phyloP scores from a whole-genome alignment of 2,329 filamentous ascomycete species.

The Venturiaceae sp. region DNA sequence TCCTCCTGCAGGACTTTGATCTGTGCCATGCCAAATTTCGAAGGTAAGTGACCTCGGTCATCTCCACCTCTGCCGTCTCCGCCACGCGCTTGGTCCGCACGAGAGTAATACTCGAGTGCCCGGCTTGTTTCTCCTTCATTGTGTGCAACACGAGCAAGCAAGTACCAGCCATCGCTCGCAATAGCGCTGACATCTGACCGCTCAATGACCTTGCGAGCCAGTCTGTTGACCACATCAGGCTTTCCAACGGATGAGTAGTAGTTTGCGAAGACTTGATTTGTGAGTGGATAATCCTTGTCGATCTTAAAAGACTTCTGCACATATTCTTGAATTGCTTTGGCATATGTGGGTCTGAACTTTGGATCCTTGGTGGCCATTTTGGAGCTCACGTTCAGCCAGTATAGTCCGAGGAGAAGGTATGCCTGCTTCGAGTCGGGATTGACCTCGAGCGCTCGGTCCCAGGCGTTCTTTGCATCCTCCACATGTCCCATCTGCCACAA shows the following conservation, averaged over 20 bases:
- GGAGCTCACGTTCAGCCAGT: slow-evolving; percentile 79
- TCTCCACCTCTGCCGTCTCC: slow-evolving; percentile 73
- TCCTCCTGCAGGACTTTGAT: slow-evolving; percentile 77
- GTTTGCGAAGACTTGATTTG: slow-evolving; percentile 79
- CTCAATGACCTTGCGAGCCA: slow-evolving; percentile 89
- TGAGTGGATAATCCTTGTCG: slow-evolving; percentile 82
- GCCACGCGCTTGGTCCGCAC: slow-evolving; percentile 82
- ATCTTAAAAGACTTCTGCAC: slow-evolving; percentile 90
- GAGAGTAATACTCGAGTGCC: slow-evolving; percentile 78
- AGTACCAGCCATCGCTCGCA: slow-evolving; percentile 95
- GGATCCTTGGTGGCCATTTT: slow-evolving; percentile 75
- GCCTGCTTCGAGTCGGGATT: slow-evolving; percentile 79
- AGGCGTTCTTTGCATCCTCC: slow-evolving; percentile 81
- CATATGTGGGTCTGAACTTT: slow-evolving; percentile 76
- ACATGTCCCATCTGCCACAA: slow-evolving; percentile 95
- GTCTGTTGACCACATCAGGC: slow-evolving; percentile 70
- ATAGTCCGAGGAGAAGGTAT: slow-evolving; percentile 81
- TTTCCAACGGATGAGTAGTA: slow-evolving; percentile 78
- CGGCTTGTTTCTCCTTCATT: slow-evolving; percentile 64
- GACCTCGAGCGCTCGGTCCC: slow-evolving; percentile 79
- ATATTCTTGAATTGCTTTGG: slow-evolving; percentile 88
- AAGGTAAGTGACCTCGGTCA: slow-evolving; percentile 85
- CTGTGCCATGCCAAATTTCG: slow-evolving; percentile 90
- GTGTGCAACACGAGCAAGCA: slow-evolving; percentile 86
- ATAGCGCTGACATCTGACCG: slow-evolving; percentile 94